A percentile compares a stretch with the other conserved stretches of the same genome.
Evolutionary conservation across 345 rosid genomes (phyloP).

Genomic region (Brassica cretica): DNA sequence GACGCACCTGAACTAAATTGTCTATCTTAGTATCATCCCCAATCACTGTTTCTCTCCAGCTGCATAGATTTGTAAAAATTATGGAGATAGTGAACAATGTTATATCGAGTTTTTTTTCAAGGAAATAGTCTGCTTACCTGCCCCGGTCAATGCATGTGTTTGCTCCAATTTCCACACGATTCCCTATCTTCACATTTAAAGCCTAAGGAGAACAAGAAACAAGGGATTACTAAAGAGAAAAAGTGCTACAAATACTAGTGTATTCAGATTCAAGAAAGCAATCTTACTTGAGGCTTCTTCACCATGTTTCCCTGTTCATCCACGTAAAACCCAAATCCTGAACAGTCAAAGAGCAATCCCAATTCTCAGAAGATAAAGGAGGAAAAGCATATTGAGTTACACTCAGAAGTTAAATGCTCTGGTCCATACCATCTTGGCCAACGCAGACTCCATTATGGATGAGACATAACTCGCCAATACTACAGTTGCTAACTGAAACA

Average conservation of each 20-base stretch:
- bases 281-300: constrained; percentile 79
- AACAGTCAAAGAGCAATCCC: constrained; percentile 2
- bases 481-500: constrained; percentile 65
- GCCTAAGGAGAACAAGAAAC: constrained; percentile 40
- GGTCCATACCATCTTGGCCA: constrained; percentile 83
- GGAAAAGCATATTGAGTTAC: neutral
- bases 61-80: constrained; percentile 42
- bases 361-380: neutral
- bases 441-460: constrained; percentile 78
- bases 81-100: constrained; percentile 1
- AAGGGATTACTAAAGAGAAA: neutral
- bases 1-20: constrained; percentile 76
- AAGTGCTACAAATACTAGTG: neutral
- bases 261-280: neutral
- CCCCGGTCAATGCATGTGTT: constrained; percentile 87
- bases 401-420: neutral
- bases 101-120: neutral
- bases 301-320: constrained; percentile 65
- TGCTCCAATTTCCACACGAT: constrained; percentile 83
- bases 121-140: constrained; percentile 46
- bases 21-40: constrained; percentile 83
- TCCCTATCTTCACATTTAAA: constrained; percentile 63
- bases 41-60: constrained; percentile 84
- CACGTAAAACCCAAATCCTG: constrained; percentile 87
- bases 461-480: constrained; percentile 63